Evolutionary conservation across 176 grass and related monocot genomes (phyloP), one percentile per base, ranked within the genome.

Genomic region (Dactylis glomerata): DNA sequence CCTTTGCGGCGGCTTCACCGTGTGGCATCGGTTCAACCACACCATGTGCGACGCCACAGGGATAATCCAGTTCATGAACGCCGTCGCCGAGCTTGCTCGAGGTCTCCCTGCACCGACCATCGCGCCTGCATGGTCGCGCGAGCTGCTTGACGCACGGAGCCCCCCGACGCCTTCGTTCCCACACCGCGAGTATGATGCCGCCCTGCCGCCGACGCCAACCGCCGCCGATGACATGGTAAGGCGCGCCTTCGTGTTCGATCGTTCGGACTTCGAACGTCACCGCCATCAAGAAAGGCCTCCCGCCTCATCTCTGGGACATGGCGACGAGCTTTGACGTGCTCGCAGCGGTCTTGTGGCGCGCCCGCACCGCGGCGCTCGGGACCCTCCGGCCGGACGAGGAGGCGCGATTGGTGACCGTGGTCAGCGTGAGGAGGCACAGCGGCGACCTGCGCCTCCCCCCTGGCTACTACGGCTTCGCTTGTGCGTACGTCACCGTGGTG

Each of bases 351-450:
- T 19, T 68, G 33, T 68, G 64, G 63, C 32, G 17, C 63, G 63
- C 63, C 16, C 63, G 63, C 63, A 67, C 63, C 30, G 8, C 32
- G 63, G 32, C 32, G 27, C 33, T 67, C 17, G 3, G 26, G 57
- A 61, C 63, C 15, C 63, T 67, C 31, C 33, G 63, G 63, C 33
- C 63, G 3, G 17, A 67, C 32, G 32, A 36, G 17, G 63, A 67
- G 7, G 33, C 33, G 9, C 64, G 64, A 3, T 20, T 68, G 3
- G 15, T n/a, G 19, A 68, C 64, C 7, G 64, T 68, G 3, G 64
- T 68, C 64, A 68, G 64, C 33, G 64, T 2, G 64, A 68, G 19
- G 64, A 68, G 64, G 64, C 64, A 68, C 64, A 68, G 64, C 57
- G 12, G 1, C 64, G 30, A 17, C 64, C 33, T 38, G 64, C 1